Conservation (phyloP, 805 yeast species). For the Candida ficus region DNA sequence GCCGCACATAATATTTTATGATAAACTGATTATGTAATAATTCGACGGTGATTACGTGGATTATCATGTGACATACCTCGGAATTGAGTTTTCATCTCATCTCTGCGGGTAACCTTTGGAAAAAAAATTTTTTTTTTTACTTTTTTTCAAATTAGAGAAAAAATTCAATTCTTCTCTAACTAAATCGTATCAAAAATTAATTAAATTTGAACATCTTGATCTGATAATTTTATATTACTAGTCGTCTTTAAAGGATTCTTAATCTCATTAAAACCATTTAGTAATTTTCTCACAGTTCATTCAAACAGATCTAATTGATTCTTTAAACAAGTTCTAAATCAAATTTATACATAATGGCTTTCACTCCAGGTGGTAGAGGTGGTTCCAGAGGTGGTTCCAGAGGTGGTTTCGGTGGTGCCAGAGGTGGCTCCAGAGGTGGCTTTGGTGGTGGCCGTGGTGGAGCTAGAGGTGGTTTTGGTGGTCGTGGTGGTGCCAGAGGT, state of each 20-base stretch:
- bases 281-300: too few species aligned
- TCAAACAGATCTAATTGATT: too few species aligned
- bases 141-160: background rate
- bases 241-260: too few species aligned
- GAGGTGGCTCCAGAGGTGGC: conserved; percentile 43
- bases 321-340: too few species aligned
- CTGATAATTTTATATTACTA: too few species aligned
- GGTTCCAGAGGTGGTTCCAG: conserved; percentile 39
- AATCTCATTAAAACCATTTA: too few species aligned
- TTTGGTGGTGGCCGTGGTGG: conserved; percentile 39
- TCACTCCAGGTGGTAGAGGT: conserved; percentile 66
- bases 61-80: background rate
- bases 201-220: background rate
- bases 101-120: conserved; percentile 14
- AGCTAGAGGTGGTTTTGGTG: conserved; percentile 31
- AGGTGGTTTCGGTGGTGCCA: conserved; percentile 30
- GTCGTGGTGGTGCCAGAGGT: conserved; percentile 37
- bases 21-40: too few species aligned
- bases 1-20: background rate
- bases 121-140: conserved; percentile 5
- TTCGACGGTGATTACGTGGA: background rate
- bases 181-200: background rate
- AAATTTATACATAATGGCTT: conserved; percentile 60
- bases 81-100: too few species aligned
- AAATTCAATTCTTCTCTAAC: background rate